Conservation (phyloP, 2,329 filamentous ascomycete genomes). For the Aspergillus fijiensis region DNA sequence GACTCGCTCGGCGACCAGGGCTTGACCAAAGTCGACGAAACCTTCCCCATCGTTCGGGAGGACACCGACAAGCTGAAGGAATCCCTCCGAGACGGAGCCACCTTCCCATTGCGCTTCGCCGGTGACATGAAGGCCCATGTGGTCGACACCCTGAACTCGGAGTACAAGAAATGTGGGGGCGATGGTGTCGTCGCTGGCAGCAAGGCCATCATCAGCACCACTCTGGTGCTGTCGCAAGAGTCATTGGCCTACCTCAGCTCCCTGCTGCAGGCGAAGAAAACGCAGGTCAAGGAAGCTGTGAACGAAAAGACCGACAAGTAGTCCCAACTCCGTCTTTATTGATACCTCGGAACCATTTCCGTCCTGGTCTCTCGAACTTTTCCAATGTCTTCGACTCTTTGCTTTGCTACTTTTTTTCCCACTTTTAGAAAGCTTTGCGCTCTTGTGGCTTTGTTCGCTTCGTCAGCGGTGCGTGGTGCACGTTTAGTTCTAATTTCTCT, state of each 20-base stretch:
- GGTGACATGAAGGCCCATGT: slow-evolving; percentile 54
- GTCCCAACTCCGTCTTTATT: neutral
- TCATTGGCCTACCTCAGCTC: slow-evolving; percentile 61
- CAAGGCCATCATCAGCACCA: slow-evolving; percentile 69
- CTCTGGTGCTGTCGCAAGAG: slow-evolving; percentile 66
- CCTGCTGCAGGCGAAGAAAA: slow-evolving; percentile 62
- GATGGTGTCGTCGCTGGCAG: slow-evolving; percentile 65
- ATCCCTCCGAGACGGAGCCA: slow-evolving; percentile 61
- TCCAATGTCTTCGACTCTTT: neutral
- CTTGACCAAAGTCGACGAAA: slow-evolving; percentile 67
- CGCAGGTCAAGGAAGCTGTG: slow-evolving; percentile 56
- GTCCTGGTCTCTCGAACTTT: neutral
- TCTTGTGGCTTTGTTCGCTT: neutral
- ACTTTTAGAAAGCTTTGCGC: slow-evolving; percentile 3
- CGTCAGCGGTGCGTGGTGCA: neutral
- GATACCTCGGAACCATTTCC: neutral
- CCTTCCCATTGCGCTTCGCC: slow-evolving; percentile 63
- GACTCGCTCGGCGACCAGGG: slow-evolving; percentile 74
- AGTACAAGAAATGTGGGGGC: slow-evolving; percentile 50
- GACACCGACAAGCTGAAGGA: slow-evolving; percentile 68
- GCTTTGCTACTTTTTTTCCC: neutral
- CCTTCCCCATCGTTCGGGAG: slow-evolving; percentile 73
- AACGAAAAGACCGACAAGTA: slow-evolving; percentile 49
- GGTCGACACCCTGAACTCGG: slow-evolving; percentile 43
- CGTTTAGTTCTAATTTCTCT: slow-evolving; percentile 1